These are phyloP conservation scores for Rugonectria rugulosa DNA, from an alignment of 2,329 filamentous ascomycete species.

Conservation along the genomic window DNA sequence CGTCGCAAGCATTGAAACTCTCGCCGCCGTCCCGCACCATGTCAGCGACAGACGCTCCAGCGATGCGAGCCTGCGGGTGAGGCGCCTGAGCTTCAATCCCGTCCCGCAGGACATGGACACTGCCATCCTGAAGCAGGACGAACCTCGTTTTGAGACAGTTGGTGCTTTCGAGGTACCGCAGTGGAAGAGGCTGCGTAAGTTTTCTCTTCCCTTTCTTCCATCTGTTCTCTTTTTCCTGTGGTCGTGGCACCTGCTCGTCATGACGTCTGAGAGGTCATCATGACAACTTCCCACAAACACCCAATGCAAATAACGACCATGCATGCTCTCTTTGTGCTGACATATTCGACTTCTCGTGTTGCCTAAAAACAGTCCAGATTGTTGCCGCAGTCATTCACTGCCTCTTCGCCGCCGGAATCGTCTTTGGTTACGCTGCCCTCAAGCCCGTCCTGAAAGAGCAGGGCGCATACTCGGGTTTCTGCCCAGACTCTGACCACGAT, in stretches of 20 bases:
- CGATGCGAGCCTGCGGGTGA: slow-evolving; percentile 55
- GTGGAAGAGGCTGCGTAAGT: slow-evolving; percentile 62
- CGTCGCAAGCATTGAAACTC: slow-evolving; percentile 61
- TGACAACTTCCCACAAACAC: neutral
- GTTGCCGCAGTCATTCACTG: slow-evolving; percentile 53
- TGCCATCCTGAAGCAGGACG: slow-evolving; percentile 47
- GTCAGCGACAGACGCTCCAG: slow-evolving; percentile 47
- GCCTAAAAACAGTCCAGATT: slow-evolving; percentile 44
- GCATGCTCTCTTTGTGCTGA: slow-evolving; percentile 11
- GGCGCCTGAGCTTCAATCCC: slow-evolving; percentile 62
- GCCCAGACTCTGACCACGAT: slow-evolving; percentile 44
- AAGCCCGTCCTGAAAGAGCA: slow-evolving; percentile 81
- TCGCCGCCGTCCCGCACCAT: slow-evolving; percentile 45
- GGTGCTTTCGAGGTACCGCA: slow-evolving; percentile 62
- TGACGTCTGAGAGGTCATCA: neutral
- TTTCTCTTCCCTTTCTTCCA: no score
- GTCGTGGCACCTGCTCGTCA: neutral
- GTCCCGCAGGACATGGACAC: slow-evolving; percentile 61
- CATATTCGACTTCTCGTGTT: no score
- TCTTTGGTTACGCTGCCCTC: slow-evolving; percentile 86
- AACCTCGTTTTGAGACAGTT: slow-evolving; percentile 51
- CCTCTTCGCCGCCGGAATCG: slow-evolving; percentile 78
- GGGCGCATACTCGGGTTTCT: slow-evolving; percentile 73
- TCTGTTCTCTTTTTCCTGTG: neutral
- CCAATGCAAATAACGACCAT: neutral